Evolutionary conservation across 2,329 filamentous ascomycete species (phyloP).

Genomic region (Sphaerostilbella broomeana): DNA sequence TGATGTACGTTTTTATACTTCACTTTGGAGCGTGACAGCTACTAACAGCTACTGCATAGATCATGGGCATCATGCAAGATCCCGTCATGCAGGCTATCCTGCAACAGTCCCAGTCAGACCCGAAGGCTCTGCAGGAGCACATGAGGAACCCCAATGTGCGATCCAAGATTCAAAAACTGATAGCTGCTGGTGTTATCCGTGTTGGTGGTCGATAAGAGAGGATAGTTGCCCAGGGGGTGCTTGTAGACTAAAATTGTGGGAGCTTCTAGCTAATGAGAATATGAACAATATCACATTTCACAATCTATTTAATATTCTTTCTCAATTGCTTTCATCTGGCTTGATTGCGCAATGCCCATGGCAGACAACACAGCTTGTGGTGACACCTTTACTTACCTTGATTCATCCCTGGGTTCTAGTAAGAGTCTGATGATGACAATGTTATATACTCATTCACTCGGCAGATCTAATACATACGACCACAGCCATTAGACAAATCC

Average conservation of each 20-base stretch:
- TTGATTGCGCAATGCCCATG: too few relatives aligned
- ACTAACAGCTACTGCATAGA: conserved; percentile 36
- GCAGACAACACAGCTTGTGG: too few relatives aligned
- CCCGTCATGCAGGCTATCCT: conserved; percentile 97
- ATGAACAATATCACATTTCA: background rate
- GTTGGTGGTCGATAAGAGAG: conserved; percentile 44
- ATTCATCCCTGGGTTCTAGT: too few relatives aligned
- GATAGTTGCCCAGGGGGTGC: too few relatives aligned
- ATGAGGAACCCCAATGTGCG: conserved; percentile 87
- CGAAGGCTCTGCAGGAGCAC: conserved; percentile 88
- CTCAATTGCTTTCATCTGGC: too few relatives aligned
- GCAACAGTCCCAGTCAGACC: conserved; percentile 91
- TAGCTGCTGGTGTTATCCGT: conserved; percentile 86
- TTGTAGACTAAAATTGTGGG: conserved; percentile 1
- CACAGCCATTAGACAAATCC: conserved; percentile 15
- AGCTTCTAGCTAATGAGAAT: background rate
- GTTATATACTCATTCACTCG: background rate
- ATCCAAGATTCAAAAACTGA: conserved; percentile 88
- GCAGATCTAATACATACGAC: conserved; percentile 15
- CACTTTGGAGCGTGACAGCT: too few relatives aligned
- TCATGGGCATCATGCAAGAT: conserved; percentile 86
- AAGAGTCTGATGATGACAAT: too few relatives aligned
- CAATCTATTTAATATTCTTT: background rate
- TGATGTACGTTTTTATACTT: conserved; percentile 56
- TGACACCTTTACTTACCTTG: too few relatives aligned